Conservation (phyloP, 202 grass and related monocot species). For the Panicum hallii region DNA sequence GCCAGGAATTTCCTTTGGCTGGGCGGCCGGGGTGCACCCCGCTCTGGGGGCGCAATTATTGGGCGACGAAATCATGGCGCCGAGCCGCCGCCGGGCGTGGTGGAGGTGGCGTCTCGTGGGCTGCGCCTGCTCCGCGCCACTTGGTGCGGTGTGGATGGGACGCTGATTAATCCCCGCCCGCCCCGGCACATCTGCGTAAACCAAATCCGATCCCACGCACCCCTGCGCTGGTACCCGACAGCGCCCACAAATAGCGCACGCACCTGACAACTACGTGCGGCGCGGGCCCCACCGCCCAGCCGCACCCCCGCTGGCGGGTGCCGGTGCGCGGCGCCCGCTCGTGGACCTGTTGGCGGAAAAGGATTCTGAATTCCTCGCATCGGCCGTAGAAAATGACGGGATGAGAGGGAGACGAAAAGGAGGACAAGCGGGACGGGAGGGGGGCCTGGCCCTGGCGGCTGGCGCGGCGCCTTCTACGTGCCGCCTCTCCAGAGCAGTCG, state of each 20-base stretch:
- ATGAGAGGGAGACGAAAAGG: background rate
- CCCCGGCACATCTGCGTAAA: background rate
- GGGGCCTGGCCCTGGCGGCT: too few relatives aligned
- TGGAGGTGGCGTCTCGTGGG: constrained; percentile 31
- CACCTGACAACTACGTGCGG: constrained; percentile 12
- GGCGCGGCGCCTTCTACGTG: constrained; percentile 49
- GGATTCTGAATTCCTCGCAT: background rate
- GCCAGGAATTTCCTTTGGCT: background rate
- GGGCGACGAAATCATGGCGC: constrained; percentile 44
- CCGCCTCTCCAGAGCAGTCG: constrained; percentile 48
- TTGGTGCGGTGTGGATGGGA: background rate
- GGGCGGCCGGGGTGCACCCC: constrained; percentile 41
- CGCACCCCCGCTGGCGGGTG: background rate
- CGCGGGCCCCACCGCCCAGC: background rate
- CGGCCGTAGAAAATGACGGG: constrained; percentile 27
- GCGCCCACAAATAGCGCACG: constrained; percentile 30
- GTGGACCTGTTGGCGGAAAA: background rate
- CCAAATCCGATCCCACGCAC: background rate
- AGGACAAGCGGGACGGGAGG: background rate
- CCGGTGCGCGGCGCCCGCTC: constrained; percentile 3
- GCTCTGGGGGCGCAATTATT: constrained; percentile 56
- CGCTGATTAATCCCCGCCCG: background rate
- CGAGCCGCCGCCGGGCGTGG: background rate
- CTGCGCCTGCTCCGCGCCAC: constrained; percentile 34
- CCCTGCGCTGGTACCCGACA: background rate